Conservation (phyloP, 2,329 filamentous ascomycete species). For the Pseudocercospora eumusae region DNA sequence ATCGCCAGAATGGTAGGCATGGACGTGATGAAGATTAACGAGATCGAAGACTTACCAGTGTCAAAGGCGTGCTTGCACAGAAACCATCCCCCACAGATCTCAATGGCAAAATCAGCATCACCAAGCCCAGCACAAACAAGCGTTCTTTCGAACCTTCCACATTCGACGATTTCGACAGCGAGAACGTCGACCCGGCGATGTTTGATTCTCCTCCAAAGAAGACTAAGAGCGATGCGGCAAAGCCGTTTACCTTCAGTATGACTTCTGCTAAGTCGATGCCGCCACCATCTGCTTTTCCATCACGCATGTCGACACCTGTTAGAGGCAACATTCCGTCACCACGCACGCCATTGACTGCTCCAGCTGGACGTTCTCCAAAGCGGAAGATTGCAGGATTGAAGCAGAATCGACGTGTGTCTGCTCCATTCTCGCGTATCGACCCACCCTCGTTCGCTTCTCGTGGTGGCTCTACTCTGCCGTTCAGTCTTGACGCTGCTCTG, state of each 20-base stretch:
- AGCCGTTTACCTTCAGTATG: conserved; percentile 44
- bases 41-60: conserved; percentile 14
- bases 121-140: conserved; percentile 45
- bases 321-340: conserved; percentile 45
- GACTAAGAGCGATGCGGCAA: conserved; percentile 48
- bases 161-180: conserved; percentile 53
- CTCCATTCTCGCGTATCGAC: conserved; percentile 68
- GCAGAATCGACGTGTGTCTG: conserved; percentile 63
- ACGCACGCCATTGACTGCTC: conserved; percentile 55
- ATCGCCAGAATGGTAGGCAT: conserved; percentile 65
- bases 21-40: not conserved
- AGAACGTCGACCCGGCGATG: conserved; percentile 60
- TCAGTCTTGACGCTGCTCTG: conserved; percentile 82
- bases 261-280: conserved; percentile 40
- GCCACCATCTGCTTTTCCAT: conserved; percentile 38
- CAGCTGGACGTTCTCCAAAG: conserved; percentile 78
- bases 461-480: conserved; percentile 58
- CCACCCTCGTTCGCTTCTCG: conserved; percentile 61
- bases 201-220: conserved; percentile 57
- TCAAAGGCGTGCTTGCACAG: conserved; percentile 27
- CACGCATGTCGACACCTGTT: conserved; percentile 41
- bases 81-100: conserved; percentile 20
- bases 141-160: conserved; percentile 48
- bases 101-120: conserved; percentile 34
- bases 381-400: conserved; percentile 66